Evolutionary conservation across 805 yeast species (phyloP), one percentile per base, ranked within the genome.

Genomic region (Ogataea methylovora): DNA sequence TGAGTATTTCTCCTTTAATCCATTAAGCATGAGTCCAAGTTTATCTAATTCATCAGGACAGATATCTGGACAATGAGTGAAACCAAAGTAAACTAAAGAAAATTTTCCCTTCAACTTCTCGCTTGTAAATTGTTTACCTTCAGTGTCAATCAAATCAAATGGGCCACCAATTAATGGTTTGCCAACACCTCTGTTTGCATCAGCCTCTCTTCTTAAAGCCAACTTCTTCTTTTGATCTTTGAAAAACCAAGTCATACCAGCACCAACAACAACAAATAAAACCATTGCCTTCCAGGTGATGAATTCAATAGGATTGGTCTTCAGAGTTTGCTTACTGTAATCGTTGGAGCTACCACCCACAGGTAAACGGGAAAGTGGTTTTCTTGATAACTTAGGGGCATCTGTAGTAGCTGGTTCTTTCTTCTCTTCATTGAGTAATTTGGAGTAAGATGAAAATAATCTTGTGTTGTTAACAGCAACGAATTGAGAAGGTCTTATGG

Each of bases 11-110:
- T 58, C 54, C 51, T 81, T 76, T 51, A 90, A 67, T 24, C 67
- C 70, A 43, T 71, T 74, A 50, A 73, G 65, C 63, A 82, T 78
- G 21, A 76, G 69, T 4, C 95, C 90, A 53, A 92, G 69, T 53
- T 90, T 85, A 56, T 92, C 98, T 39, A 92, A 71, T 57, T 92
- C 98, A 58, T 92, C 98, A 9, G 98, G 98, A 60, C 98, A 92
- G 35, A 92, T 88, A 60, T 92, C 98, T 6, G 98, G 98, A 62
- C 98, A 92, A 61, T 88, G 88, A 4, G 96, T 84, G 65, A 92
- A 92, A 0, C 98, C 98, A 61, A 92, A 92, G 57, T 92, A 92
- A n/a, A 90, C 58, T 30, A 92, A 64, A 9, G 90, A 76, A 59
- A 87, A 92, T 54, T 75, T 80, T 23, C 88, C 92, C 41, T 72